Evolutionary conservation across 176 grass and related monocot species (phyloP), one percentile per base, ranked within the genome.

Genomic region (Zea luxurians): DNA sequence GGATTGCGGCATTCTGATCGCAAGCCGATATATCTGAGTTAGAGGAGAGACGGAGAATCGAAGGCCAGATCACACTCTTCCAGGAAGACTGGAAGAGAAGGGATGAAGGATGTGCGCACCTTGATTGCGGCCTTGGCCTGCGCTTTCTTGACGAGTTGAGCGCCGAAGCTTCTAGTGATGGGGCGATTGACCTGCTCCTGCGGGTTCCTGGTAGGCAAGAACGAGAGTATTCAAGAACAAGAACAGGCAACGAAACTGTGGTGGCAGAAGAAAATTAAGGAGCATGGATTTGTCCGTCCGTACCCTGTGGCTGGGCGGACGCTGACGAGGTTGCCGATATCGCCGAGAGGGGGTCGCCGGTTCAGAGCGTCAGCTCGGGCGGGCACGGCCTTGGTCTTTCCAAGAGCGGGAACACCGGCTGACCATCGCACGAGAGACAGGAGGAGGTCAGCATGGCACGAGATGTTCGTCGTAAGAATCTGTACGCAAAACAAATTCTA

Each of bases 321-420:
- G 49, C 74, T 68, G 42, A 87, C 87, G 18, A 75, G 45, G 66
- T 97, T 97, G 46, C 91, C 88, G 45, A 97, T 97, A 21, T 97
- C 91, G 61, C 84, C 84, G 15, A 97, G 78, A 6, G 89, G 83
- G 7, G 87, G 79, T 34, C 81, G 66, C 9, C 94, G 84, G 73
- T 74, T 85, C 70, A 84, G 88, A 45, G 9, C 68, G 50, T 97
- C 91, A 21, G 74, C 37, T 40, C 67, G 87, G 61, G 68, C 84
- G 9, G 73, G 72, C 71, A 64, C 87, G 27, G 66, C 79, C 66
- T 92, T 94, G 73, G 82, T 79, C 82, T 90, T 97, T 34, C 75
- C 80, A 5, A 66, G 48, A 46, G 79, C 85, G 34, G 79, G 66
- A 57, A 77, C 76, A 76, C 48, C 87, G 68, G 75, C 89, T 90